Evolutionary conservation across 164 flowering plant species (phyloP), one percentile per base, ranked within the genome.

Genomic region (Cinnamomum chago): DNA sequence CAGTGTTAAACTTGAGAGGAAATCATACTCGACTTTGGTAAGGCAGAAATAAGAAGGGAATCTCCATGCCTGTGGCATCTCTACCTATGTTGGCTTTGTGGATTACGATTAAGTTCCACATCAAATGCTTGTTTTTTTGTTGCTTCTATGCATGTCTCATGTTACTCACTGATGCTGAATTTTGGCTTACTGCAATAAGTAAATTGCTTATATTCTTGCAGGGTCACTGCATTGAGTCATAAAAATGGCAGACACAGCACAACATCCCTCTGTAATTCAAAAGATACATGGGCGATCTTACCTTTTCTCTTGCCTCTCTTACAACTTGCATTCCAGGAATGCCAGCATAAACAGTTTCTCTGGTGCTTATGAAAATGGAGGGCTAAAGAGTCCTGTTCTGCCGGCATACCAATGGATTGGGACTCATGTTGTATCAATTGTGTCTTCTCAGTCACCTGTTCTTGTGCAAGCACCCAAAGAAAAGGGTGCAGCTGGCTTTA

Each of bases 231-330:
- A 66, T 76, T 70, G 52, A 58, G 73, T 62, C 71, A 50, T 71
- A 76, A 87, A 75, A 67, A 92, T 90, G 93, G 88, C 77, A 12
- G 92, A 89, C 82, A 85, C 86, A 78, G 76, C 78, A 15, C 72
- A 62, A 47, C 76, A 80, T 84, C 88, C 90, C 78, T 86, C 90
- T 17, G 67, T 87, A 10, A 72, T 81, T 62, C 82, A 83, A 62
- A 89, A 82, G 73, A 72, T 89, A 30, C 77, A 78, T 66, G 83
- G 86, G 68, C 84, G 85, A 65, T 87, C 92, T 28, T 76, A 76
- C 69, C 82, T 89, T 64, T 58, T 85, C 51, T 83, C 90, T 17
- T 80, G 69, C 64, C 62, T 88, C 70, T 87, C 92, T 51, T 87
- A 88, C 23, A 77, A 74, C 47, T 18, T 78, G 69, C 79, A 82